Evolutionary conservation across 1,284 basidiomycete genomes (phyloP), one percentile per base, ranked within the genome.

Genomic region (Moniliophthora roreri): DNA sequence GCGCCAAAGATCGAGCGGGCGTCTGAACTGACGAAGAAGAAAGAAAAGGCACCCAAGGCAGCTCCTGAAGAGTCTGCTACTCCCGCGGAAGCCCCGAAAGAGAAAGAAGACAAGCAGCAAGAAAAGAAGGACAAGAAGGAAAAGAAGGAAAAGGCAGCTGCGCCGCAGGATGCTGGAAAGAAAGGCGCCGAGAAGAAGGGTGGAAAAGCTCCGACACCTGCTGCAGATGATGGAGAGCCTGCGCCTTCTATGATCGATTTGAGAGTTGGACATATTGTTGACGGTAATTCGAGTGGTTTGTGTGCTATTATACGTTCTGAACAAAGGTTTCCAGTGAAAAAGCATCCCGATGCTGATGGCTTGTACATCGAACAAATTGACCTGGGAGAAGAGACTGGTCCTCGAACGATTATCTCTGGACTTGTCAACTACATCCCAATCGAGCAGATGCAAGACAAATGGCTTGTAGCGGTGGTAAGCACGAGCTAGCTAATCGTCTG

Each of bases 331-430:
- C 26, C 56, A 48, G 40, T 50, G 1, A 56, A 96, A 94, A 91
- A 91, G 62, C 95, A 98, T 68, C 95, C 95, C 4, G 95, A 98
- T 64, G 94, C 95, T 2, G 94, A 97, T 65, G 86, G 90, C 45
- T 78, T 97, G 39, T 97, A 95, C 66, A 83, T 96, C 57, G 94
- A 96, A 89, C 85, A 94, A 89, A 95, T 98, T 59, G 94, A 98
- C 70, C 76, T 98, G 52, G 95, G 94, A 52, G 93, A 96, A 69
- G 93, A 94, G 68, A 87, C 86, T 1, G 95, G 93, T 35, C 95
- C 95, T 21, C 79, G 95, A 52, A 97, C 93, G 1, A 93, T 98
- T 16, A 92, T 97, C 48, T 97, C 94, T 28, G 95, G 95, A 41
- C 81, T 98, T 28, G 95, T 98, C 56, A 85, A 97, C 68, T 95